A percentile compares a stretch with the other conserved stretches of the same genome.
These are phyloP conservation scores for Pichia sp. DNA, from an alignment of 1,139 yeast genomes.

Conservation along the genomic window DNA sequence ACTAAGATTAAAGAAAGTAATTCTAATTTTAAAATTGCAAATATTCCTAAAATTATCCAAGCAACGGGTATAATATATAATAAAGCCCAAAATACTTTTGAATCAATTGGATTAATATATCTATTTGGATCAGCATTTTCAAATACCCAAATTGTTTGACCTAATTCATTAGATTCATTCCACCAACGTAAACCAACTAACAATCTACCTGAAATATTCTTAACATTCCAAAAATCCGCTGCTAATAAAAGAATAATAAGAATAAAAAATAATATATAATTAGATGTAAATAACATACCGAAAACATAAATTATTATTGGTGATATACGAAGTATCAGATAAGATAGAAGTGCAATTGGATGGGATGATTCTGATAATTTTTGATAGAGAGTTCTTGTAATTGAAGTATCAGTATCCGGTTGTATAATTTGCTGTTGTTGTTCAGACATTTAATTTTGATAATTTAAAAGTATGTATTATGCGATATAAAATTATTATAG, in stretches of 20 bases:
- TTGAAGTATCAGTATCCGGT: not conserved
- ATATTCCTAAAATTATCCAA: slow-evolving; percentile 68
- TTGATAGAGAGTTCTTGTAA: slow-evolving; percentile 13
- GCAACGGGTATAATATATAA: slow-evolving; percentile 67
- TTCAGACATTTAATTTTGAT: not conserved
- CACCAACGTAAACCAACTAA: slow-evolving; percentile 95
- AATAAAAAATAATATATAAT: slow-evolving; percentile 73
- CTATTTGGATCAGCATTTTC: slow-evolving; percentile 81
- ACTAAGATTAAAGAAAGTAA: slow-evolving; percentile 67
- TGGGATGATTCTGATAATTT: slow-evolving; percentile 62
- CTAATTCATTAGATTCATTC: slow-evolving; percentile 64
- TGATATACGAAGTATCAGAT: slow-evolving; percentile 54
- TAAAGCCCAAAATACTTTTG: slow-evolving; percentile 80
- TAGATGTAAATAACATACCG: slow-evolving; percentile 60
- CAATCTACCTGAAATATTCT: slow-evolving; percentile 83
- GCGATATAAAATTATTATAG: no score
- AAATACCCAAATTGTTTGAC: slow-evolving; percentile 82
- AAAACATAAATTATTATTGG: slow-evolving; percentile 64
- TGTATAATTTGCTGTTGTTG: not conserved
- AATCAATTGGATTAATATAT: slow-evolving; percentile 85
- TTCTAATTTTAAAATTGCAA: slow-evolving; percentile 74
- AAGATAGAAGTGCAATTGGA: slow-evolving; percentile 67
- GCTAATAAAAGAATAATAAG: slow-evolving; percentile 67
- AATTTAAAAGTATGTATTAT: no score
- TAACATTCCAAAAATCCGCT: slow-evolving; percentile 91